These are phyloP conservation scores for Sherardia arvensis DNA, from an alignment of 257 asterid species.

Conservation along the genomic window DNA sequence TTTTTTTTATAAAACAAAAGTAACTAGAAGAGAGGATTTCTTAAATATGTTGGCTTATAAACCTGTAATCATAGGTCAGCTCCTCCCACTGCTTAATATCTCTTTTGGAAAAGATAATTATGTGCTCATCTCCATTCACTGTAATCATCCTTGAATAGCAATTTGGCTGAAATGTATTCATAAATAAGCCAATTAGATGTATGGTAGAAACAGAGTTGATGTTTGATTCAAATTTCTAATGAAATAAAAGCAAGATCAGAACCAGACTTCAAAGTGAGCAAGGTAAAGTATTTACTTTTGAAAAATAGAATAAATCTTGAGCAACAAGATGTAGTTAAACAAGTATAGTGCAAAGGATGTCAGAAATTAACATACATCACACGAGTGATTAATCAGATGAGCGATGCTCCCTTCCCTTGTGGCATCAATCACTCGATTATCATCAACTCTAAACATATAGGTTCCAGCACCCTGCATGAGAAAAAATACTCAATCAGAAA, in stretches of 20 bases:
- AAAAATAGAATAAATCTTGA: background rate
- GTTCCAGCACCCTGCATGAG: constrained; percentile 95
- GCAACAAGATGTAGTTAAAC: background rate
- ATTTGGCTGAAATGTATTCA: constrained; percentile 61
- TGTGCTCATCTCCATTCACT: constrained; percentile 63
- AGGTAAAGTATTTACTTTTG: background rate
- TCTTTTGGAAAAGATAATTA: constrained; percentile 92
- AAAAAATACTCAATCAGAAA: constrained; percentile 13
- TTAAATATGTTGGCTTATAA: constrained; percentile 12
- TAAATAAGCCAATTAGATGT: background rate
- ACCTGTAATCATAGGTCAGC: constrained; percentile 97
- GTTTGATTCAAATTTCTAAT: background rate
- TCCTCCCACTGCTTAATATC: constrained; percentile 83
- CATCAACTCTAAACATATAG: constrained; percentile 91
- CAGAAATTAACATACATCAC: constrained; percentile 57
- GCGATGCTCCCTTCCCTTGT: constrained; percentile 98
- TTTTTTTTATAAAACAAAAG: too few relatives aligned
- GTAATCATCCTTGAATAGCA: constrained; percentile 83
- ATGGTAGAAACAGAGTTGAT: background rate
- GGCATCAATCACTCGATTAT: constrained; percentile 88
- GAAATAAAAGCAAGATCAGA: too few relatives aligned
- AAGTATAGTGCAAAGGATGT: constrained; percentile 1
- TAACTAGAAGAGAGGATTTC: constrained; percentile 3
- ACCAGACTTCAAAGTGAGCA: background rate
- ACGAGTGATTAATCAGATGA: constrained; percentile 92